Conservation (phyloP, 805 yeast species). For the Zygosaccharomyces gambellarensis region DNA sequence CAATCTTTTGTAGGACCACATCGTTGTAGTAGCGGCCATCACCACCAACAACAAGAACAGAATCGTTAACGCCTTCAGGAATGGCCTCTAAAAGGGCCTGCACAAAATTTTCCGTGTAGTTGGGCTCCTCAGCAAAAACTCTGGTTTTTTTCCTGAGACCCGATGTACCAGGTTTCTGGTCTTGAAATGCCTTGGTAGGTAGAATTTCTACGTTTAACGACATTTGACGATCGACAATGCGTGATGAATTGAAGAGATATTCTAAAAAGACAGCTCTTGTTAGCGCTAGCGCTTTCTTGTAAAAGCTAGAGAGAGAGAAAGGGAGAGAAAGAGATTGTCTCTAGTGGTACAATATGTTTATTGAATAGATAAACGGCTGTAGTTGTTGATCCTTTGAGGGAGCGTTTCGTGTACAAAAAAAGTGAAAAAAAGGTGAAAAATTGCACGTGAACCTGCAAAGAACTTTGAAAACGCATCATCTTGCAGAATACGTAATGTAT, state of each 20-base stretch:
- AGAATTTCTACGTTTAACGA: slow-evolving; percentile 34
- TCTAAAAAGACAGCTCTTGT: background rate
- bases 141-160: slow-evolving; percentile 89
- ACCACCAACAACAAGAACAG: slow-evolving; percentile 89
- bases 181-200: slow-evolving; percentile 70
- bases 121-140: slow-evolving; percentile 63
- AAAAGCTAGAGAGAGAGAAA: background rate
- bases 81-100: slow-evolving; percentile 82
- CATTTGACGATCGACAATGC: slow-evolving; percentile 14
- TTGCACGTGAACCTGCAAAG: background rate
- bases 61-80: slow-evolving; percentile 76
- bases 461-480: no score
- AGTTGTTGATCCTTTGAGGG: background rate
- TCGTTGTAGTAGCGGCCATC: slow-evolving; percentile 93
- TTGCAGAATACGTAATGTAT: no score
- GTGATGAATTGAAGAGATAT: background rate
- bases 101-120: slow-evolving; percentile 90
- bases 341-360: background rate
- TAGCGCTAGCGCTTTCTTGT: background rate
- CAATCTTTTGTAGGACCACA: slow-evolving; percentile 73
- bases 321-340: background rate
- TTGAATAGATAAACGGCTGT: background rate
- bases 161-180: slow-evolving; percentile 97
- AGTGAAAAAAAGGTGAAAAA: background rate
- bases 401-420: background rate